phyloP scores from a whole-genome alignment of 345 rosid genomes.

The Brassica napus region DNA sequence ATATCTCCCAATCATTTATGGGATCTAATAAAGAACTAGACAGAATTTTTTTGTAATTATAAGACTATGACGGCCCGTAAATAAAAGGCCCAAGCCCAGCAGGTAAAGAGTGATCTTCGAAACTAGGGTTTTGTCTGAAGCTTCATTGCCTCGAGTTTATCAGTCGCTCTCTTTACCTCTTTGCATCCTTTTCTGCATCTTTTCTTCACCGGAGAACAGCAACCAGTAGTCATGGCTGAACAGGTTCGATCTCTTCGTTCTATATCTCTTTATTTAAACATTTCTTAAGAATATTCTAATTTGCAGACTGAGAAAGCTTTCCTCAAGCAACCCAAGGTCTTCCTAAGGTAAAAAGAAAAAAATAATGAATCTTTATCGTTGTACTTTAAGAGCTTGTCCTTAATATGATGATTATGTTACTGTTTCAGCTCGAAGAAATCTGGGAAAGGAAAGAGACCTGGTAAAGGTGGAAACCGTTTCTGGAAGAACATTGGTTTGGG shows the following conservation, averaged over 20 bases:
- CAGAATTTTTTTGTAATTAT: too few relatives aligned
- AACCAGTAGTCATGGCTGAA: conserved; percentile 43
- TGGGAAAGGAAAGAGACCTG: conserved; percentile 94
- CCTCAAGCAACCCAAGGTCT: conserved; percentile 81
- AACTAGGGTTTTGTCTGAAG: conserved; percentile 33
- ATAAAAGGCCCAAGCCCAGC: too few relatives aligned
- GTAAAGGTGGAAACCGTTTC: conserved; percentile 91
- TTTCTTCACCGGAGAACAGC: conserved; percentile 19
- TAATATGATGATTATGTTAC: neutral
- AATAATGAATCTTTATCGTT: neutral
- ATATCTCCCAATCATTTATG: too few relatives aligned
- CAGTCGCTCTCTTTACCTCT: neutral
- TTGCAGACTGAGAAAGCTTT: conserved; percentile 82
- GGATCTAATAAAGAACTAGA: too few relatives aligned
- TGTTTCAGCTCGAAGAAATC: conserved; percentile 62
- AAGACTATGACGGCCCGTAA: too few relatives aligned
- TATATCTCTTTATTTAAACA: neutral
- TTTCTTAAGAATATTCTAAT: neutral
- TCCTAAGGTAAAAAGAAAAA: conserved; percentile 51
- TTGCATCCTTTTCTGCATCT: neutral
- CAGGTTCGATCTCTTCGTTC: conserved; percentile 18
- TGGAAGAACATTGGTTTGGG: conserved; percentile 89
- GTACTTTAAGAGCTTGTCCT: neutral
- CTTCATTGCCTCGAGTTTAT: neutral
- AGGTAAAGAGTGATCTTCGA: neutral